These are phyloP conservation scores for Salix arbutifolia DNA, from an alignment of 345 rosid species.

Conservation along the genomic window DNA sequence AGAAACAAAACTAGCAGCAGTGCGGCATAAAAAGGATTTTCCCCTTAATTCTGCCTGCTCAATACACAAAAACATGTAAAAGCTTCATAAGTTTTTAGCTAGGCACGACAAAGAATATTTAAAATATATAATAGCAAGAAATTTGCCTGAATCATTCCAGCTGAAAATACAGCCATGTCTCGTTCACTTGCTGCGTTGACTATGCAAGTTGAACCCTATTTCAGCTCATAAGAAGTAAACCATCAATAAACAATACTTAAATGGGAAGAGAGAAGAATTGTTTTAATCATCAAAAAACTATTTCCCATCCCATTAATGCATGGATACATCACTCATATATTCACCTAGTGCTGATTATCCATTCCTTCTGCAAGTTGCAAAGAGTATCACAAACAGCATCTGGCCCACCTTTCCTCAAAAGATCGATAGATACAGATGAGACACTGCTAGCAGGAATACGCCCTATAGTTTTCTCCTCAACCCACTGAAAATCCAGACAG, in stretches of 20 bases:
- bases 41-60: conserved; percentile 88
- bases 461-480: conserved; percentile 83
- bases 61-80: conserved; percentile 15
- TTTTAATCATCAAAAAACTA: neutral
- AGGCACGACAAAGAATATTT: no score
- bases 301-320: neutral
- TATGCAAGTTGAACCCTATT: conserved; percentile 79
- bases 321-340: neutral
- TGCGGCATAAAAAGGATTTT: conserved; percentile 82
- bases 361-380: conserved; percentile 73
- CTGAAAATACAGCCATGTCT: conserved; percentile 96
- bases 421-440: conserved; percentile 68
- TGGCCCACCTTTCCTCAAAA: conserved; percentile 86
- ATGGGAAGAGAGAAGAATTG: neutral
- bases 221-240: conserved; percentile 22
- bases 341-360: neutral
- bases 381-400: conserved; percentile 74
- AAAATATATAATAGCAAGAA: no score
- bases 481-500: conserved; percentile 60
- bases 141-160: no score
- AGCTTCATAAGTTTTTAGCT: conserved; percentile 10
- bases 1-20: no score
- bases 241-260: conserved; percentile 3
- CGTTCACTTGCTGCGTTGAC: conserved; percentile 93
- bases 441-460: conserved; percentile 60